These are phyloP conservation scores for Aspergillus awamori DNA, from an alignment of 2,329 filamentous ascomycete species.

Conservation along the genomic window DNA sequence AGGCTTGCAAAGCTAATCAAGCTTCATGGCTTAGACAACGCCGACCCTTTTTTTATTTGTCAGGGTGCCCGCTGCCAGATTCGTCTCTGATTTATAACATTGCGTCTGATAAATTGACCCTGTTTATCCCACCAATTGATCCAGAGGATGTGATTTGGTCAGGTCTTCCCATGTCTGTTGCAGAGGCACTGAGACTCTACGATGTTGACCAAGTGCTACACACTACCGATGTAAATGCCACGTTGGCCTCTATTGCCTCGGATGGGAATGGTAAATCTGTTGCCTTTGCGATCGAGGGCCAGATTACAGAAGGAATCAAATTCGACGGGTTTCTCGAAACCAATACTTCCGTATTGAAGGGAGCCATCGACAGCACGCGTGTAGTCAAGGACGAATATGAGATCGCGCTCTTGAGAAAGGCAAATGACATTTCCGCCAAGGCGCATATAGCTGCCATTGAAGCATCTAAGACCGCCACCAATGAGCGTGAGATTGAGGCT, in stretches of 20 bases:
- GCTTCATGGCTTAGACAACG: conserved; percentile 66
- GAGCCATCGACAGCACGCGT: conserved; percentile 77
- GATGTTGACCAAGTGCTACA: conserved; percentile 79
- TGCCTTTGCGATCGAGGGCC: conserved; percentile 76
- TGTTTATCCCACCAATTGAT: conserved; percentile 88
- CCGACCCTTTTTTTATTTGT: conserved; percentile 92
- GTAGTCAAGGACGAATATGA: conserved; percentile 87
- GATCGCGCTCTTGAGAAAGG: conserved; percentile 75
- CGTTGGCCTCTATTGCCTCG: conserved; percentile 57
- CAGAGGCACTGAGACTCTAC: conserved; percentile 75
- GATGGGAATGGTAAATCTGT: conserved; percentile 48
- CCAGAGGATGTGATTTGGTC: conserved; percentile 93
- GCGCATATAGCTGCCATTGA: conserved; percentile 76
- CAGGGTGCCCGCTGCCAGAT: conserved; percentile 80
- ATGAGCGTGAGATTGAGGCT: conserved; percentile 83
- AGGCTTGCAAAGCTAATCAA: conserved; percentile 8
- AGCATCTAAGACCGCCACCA: conserved; percentile 64
- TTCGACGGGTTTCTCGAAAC: conserved; percentile 71
- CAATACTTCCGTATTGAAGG: conserved; percentile 62
- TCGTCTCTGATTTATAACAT: conserved; percentile 82
- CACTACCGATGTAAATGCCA: conserved; percentile 73
- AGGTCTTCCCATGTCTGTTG: conserved; percentile 75
- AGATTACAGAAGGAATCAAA: conserved; percentile 71
- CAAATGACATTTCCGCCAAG: conserved; percentile 75
- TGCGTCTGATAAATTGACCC: conserved; percentile 68